Evolutionary conservation across 2,329 filamentous ascomycete genomes (phyloP).

Genomic region (Penicillium sp.): DNA sequence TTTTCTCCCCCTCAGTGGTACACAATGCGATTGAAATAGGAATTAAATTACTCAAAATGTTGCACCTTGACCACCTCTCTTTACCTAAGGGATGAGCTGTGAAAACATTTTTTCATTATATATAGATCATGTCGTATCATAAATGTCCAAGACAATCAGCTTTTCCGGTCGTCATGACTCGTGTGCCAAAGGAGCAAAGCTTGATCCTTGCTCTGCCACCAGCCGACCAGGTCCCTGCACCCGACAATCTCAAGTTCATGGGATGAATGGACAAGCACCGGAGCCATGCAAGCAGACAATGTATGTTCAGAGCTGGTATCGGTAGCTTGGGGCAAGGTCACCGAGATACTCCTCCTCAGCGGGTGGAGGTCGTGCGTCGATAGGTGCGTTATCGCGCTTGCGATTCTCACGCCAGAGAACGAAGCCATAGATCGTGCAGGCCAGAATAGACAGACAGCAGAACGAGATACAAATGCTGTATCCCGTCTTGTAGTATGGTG

Average conservation of each 20-base stretch:
- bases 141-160: not conserved
- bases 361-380: slow-evolving; percentile 18
- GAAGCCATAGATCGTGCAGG: slow-evolving; percentile 35
- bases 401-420: slow-evolving; percentile 37
- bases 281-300: too few relatives aligned
- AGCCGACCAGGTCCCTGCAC: too few relatives aligned
- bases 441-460: slow-evolving; percentile 58
- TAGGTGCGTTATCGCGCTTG: slow-evolving; percentile 30
- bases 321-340: slow-evolving; percentile 39
- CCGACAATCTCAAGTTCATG: too few relatives aligned
- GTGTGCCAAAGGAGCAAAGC: not conserved
- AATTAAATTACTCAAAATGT: too few relatives aligned
- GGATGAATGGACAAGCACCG: too few relatives aligned
- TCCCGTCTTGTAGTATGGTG: slow-evolving; percentile 61
- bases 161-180: slow-evolving; percentile 1
- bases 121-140: not conserved
- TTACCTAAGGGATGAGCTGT: too few relatives aligned
- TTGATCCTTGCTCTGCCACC: not conserved
- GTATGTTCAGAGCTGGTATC: slow-evolving; percentile 32
- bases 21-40: too few relatives aligned
- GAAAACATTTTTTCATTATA: too few relatives aligned
- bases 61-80: too few relatives aligned
- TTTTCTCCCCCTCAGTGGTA: too few relatives aligned
- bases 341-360: slow-evolving; percentile 33
- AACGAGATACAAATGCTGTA: slow-evolving; percentile 75